These are phyloP conservation scores for Pythium monospermum DNA, from an alignment of 352 stramenopile species.

Conservation along the genomic window DNA sequence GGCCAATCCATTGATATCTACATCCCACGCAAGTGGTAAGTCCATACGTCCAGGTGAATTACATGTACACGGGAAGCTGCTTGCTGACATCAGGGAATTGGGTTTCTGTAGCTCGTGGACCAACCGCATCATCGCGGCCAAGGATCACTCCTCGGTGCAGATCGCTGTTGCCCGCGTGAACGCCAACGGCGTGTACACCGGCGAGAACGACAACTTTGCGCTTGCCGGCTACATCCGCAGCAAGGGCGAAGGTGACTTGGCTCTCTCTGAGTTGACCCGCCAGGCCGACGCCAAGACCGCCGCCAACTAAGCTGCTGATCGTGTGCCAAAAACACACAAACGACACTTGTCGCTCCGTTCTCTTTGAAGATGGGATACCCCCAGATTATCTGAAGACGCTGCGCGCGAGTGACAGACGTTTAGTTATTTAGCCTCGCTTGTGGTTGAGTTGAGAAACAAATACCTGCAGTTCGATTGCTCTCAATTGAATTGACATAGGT, in stretches of 20 bases:
- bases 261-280: slow-evolving; percentile 81
- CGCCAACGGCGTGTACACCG: slow-evolving; percentile 94
- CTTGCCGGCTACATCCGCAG: slow-evolving; percentile 96
- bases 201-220: slow-evolving; percentile 93
- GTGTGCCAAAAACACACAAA: too few relatives aligned
- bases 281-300: slow-evolving; percentile 76
- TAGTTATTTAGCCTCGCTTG: slow-evolving; percentile 17
- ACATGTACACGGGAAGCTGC: not conserved
- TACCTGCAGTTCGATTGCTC: slow-evolving; percentile 8
- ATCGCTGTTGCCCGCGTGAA: slow-evolving; percentile 98
- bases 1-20: slow-evolving; percentile 98
- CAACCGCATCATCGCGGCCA: slow-evolving; percentile 96
- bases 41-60: not conserved
- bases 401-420: too few relatives aligned
- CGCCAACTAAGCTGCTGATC: slow-evolving; percentile 25
- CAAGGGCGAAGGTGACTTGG: slow-evolving; percentile 94
- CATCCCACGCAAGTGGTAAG: slow-evolving; percentile 96
- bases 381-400: too few relatives aligned
- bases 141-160: slow-evolving; percentile 97
- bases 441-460: slow-evolving; percentile 16
- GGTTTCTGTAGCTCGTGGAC: slow-evolving; percentile 91
- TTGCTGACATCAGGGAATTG: not conserved
- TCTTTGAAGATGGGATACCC: slow-evolving; percentile 10
- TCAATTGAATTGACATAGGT: slow-evolving; percentile 12
- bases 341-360: too few relatives aligned